These are phyloP conservation scores for Sabuloglossum arenarium DNA, from an alignment of 495 filamentous ascomycete genomes.

Conservation along the genomic window DNA sequence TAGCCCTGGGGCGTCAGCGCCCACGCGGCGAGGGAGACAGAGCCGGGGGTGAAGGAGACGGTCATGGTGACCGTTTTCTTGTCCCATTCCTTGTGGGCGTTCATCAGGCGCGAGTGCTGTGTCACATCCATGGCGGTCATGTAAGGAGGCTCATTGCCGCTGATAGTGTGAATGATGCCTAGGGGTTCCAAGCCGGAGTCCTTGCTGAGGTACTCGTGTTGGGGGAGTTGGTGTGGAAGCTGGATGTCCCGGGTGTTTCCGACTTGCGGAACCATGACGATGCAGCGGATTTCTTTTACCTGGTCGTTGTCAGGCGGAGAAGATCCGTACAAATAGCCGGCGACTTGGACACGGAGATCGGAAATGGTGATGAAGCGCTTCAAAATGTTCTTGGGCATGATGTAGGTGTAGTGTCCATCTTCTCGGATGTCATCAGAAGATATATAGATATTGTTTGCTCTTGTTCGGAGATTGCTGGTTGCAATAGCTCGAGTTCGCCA, in stretches of 20 bases:
- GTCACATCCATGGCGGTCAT: slow-evolving; percentile 93
- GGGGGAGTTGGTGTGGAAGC: slow-evolving; percentile 74
- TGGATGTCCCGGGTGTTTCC: slow-evolving; percentile 84
- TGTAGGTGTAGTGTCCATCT: slow-evolving; percentile 68
- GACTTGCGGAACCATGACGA: slow-evolving; percentile 95
- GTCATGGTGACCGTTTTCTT: slow-evolving; percentile 94
- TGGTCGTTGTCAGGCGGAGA: slow-evolving; percentile 88
- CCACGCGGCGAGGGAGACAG: slow-evolving; percentile 86
- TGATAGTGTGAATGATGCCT: slow-evolving; percentile 87
- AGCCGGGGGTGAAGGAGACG: slow-evolving; percentile 95
- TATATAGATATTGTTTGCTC: slow-evolving; percentile 96
- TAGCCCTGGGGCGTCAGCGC: slow-evolving; percentile 76
- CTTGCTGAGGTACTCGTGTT: slow-evolving; percentile 73
- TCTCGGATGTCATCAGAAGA: slow-evolving; percentile 78
- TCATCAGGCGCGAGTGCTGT: slow-evolving; percentile 74
- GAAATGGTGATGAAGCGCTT: slow-evolving; percentile 98
- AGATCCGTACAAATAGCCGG: slow-evolving; percentile 84
- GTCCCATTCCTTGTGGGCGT: slow-evolving; percentile 65
- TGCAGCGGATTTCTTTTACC: slow-evolving; percentile 89
- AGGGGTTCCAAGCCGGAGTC: slow-evolving; percentile 50
- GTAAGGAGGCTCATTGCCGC: slow-evolving; percentile 84
- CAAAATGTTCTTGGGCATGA: slow-evolving; percentile 98
- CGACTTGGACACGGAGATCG: slow-evolving; percentile 89
- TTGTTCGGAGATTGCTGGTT: slow-evolving; percentile 82
- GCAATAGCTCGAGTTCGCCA: slow-evolving; percentile 96